A percentile compares a stretch with the other conserved stretches of the same genome.
phyloP scores from a whole-genome alignment of 192 early-diverging fungal genomes.

The Geosiphon pyriformis region DNA sequence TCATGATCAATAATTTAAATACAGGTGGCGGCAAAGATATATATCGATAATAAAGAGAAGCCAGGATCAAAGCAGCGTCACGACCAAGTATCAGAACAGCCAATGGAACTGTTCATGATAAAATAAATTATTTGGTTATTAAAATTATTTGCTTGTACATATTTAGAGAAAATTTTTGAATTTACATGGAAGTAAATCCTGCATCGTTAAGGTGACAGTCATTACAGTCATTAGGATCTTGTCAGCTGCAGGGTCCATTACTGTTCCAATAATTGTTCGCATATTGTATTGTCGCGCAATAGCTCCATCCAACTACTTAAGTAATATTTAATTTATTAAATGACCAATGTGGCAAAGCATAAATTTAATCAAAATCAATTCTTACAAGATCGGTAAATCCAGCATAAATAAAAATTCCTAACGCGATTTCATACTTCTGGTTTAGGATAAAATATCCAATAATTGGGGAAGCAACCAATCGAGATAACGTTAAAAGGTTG shows the following conservation, averaged over 20 bases:
- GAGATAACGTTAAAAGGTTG: constrained; percentile 78
- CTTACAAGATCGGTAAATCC: constrained; percentile 78
- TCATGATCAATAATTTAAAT: no score
- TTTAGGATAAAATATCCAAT: constrained; percentile 86
- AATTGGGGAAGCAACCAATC: constrained; percentile 74
- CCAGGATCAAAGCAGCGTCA: constrained; percentile 72
- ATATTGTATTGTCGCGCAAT: constrained; percentile 85
- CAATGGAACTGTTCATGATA: constrained; percentile 46
- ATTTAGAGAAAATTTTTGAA: constrained; percentile 1
- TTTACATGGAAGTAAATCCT: constrained; percentile 67
- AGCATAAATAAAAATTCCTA: constrained; percentile 72
- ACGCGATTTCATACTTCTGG: constrained; percentile 62
- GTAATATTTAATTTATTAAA: background rate
- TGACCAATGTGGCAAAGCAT: background rate
- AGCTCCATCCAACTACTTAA: constrained; percentile 67
- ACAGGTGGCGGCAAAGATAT: constrained; percentile 80
- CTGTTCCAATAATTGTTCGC: constrained; percentile 80
- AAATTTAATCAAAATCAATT: background rate
- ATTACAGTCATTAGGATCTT: constrained; percentile 89
- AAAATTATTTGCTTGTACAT: background rate
- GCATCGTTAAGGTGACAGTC: constrained; percentile 68
- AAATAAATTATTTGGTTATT: constrained; percentile 10
- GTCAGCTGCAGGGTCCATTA: constrained; percentile 91
- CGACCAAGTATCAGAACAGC: constrained; percentile 80
- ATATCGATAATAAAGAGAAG: constrained; percentile 81